Evolutionary conservation across 1,284 basidiomycete genomes (phyloP).

Genomic region (Fomitopsis betulina): DNA sequence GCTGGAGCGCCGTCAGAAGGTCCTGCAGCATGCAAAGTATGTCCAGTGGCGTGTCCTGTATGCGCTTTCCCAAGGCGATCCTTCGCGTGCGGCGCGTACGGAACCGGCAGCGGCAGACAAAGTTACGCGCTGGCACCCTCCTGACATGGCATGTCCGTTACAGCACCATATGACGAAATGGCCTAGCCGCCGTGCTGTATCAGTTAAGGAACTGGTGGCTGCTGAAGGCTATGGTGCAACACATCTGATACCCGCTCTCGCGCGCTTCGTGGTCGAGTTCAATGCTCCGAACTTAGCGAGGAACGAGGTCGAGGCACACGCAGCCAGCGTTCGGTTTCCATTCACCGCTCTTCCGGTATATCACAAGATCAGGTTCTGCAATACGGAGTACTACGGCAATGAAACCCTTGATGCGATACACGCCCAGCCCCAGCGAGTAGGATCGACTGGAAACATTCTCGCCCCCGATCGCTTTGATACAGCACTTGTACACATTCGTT

Average conservation of each 20-base stretch:
- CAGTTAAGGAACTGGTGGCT: background rate
- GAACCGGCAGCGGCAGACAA: no score
- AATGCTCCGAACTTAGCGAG: background rate
- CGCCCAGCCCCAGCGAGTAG: no score
- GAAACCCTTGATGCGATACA: slow-evolving; percentile 7
- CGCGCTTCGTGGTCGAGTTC: slow-evolving; percentile 16
- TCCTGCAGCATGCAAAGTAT: slow-evolving; percentile 1
- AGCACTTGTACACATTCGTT: no score
- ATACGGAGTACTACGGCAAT: background rate
- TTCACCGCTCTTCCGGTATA: slow-evolving; percentile 5
- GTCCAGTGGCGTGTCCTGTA: slow-evolving; percentile 4
- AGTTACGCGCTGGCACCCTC: background rate
- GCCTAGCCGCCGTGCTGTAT: background rate
- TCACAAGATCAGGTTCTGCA: slow-evolving; percentile 10
- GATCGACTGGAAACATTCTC: no score
- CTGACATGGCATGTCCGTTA: background rate
- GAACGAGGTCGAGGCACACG: background rate
- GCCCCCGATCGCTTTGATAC: no score
- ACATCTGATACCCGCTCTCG: slow-evolving; percentile 22
- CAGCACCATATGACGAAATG: background rate
- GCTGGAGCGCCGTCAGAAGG: slow-evolving; percentile 20
- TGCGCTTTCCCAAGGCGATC: no score
- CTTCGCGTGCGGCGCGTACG: no score
- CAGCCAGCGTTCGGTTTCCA: background rate
- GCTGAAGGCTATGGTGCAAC: slow-evolving; percentile 11